These are phyloP conservation scores for Teunomyces lycoperdinae DNA, from an alignment of 805 yeast species.

Conservation along the genomic window DNA sequence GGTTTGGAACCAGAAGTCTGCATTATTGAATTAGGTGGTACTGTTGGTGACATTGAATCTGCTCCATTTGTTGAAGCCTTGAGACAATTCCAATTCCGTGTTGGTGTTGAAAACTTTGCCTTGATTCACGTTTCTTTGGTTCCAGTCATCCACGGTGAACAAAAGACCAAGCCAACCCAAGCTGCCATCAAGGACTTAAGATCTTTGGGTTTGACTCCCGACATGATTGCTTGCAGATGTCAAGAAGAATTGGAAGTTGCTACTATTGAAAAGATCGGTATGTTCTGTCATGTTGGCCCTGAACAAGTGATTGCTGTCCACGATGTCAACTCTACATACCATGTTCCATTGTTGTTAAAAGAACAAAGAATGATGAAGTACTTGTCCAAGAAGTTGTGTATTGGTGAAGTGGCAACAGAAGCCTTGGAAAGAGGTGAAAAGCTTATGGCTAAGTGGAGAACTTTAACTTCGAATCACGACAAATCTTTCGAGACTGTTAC, in stretches of 20 bases:
- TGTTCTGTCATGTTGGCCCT: slow-evolving; percentile 99
- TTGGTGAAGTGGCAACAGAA: slow-evolving; percentile 49
- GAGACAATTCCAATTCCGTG: slow-evolving; percentile 98
- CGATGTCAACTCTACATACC: slow-evolving; percentile 95
- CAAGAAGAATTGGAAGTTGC: slow-evolving; percentile 73
- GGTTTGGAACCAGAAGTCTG: slow-evolving; percentile 93
- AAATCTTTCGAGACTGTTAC: slow-evolving; percentile 81
- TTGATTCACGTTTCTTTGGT: slow-evolving; percentile 95
- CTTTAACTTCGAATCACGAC: slow-evolving; percentile 77
- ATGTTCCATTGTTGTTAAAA: slow-evolving; percentile 86
- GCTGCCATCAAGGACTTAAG: slow-evolving; percentile 98
- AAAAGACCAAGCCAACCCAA: slow-evolving; percentile 98
- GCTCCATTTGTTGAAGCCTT: slow-evolving; percentile 99
- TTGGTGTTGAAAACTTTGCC: slow-evolving; percentile 90
- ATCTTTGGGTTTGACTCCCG: slow-evolving; percentile 91
- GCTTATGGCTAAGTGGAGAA: slow-evolving; percentile 75
- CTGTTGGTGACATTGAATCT: slow-evolving; percentile 98
- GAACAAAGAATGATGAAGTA: slow-evolving; percentile 82
- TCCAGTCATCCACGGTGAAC: slow-evolving; percentile 98
- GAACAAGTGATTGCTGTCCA: slow-evolving; percentile 96
- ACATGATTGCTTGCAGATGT: slow-evolving; percentile 98
- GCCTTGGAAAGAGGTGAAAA: slow-evolving; percentile 63
- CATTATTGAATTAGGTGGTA: slow-evolving; percentile 97
- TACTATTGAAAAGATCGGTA: slow-evolving; percentile 93
- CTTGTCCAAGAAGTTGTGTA: slow-evolving; percentile 63